These are phyloP conservation scores for Umbelopsis vinacea DNA, from an alignment of 192 early-diverging fungal genomes.

Conservation along the genomic window DNA sequence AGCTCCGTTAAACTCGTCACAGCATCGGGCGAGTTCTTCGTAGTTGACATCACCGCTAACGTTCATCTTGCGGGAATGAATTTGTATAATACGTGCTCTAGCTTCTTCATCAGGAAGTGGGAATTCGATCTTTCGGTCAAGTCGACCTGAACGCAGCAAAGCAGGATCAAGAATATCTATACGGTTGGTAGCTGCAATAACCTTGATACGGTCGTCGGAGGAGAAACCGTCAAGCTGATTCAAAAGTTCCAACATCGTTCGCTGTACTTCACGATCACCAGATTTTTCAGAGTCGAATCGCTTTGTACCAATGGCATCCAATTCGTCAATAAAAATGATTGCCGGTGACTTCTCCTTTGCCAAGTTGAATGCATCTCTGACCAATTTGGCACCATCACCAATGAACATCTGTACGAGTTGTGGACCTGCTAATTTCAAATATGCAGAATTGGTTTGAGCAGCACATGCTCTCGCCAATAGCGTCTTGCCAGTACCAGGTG, in stretches of 20 bases:
- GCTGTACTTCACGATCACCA: conserved; percentile 97
- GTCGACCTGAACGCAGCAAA: conserved; percentile 82
- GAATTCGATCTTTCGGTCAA: conserved; percentile 95
- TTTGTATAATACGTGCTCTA: conserved; percentile 93
- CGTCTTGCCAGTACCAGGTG: conserved; percentile 88
- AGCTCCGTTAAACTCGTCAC: conserved; percentile 99
- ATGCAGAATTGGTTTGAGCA: conserved; percentile 94
- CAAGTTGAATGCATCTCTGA: conserved; percentile 94
- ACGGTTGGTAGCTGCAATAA: conserved; percentile 98
- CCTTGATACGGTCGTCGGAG: conserved; percentile 96
- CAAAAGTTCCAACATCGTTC: conserved; percentile 98
- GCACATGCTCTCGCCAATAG: conserved; percentile 97
- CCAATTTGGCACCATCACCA: conserved; percentile 96
- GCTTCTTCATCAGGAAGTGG: conserved; percentile 92
- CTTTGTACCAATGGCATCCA: conserved; percentile 99
- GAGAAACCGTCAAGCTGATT: conserved; percentile 98
- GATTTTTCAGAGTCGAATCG: conserved; percentile 97
- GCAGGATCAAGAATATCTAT: conserved; percentile 94
- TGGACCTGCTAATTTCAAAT: conserved; percentile 95
- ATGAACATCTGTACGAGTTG: conserved; percentile 99
- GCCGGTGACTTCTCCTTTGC: conserved; percentile 99
- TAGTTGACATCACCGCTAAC: conserved; percentile 94
- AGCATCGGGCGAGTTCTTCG: conserved; percentile 92
- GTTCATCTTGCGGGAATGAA: conserved; percentile 98
- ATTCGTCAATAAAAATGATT: conserved; percentile 99